Conservation (phyloP, 129 eudicot species). For the Centrapalus pauciflorus region DNA sequence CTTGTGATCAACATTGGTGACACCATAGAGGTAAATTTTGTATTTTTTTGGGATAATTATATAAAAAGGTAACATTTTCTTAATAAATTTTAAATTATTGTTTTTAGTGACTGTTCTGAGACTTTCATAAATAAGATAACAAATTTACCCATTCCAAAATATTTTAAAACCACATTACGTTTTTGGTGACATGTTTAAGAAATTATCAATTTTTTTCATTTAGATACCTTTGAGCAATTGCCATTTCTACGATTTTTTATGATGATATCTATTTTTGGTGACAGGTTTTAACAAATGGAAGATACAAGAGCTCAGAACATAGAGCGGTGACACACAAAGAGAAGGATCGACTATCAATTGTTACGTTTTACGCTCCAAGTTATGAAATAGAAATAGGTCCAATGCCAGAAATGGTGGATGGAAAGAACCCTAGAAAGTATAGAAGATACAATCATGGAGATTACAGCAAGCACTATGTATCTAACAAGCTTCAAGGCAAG, state of each 20-base stretch:
- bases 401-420: constrained; percentile 57
- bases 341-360: constrained; percentile 84
- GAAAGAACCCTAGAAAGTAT: constrained; percentile 61
- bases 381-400: constrained; percentile 92
- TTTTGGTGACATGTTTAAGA: no score
- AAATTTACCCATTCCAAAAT: no score
- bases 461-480: constrained; percentile 84
- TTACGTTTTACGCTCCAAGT: constrained; percentile 93
- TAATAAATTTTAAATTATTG: no score
- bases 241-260: no score
- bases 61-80: no score
- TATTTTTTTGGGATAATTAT: no score
- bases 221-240: no score
- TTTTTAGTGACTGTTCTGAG: no score
- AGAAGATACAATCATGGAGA: constrained; percentile 96
- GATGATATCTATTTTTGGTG: neutral
- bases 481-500: constrained; percentile 93
- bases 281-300: constrained; percentile 89
- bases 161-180: no score
- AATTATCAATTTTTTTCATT: no score
- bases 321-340: constrained; percentile 82
- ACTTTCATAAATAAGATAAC: no score
- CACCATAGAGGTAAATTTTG: constrained; percentile 57
- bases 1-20: constrained; percentile 83
- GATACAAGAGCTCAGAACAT: constrained; percentile 93